Base-by-base conservation (phyloP, 768 basidiomycete species). In the Dentipellis sp. region DNA sequence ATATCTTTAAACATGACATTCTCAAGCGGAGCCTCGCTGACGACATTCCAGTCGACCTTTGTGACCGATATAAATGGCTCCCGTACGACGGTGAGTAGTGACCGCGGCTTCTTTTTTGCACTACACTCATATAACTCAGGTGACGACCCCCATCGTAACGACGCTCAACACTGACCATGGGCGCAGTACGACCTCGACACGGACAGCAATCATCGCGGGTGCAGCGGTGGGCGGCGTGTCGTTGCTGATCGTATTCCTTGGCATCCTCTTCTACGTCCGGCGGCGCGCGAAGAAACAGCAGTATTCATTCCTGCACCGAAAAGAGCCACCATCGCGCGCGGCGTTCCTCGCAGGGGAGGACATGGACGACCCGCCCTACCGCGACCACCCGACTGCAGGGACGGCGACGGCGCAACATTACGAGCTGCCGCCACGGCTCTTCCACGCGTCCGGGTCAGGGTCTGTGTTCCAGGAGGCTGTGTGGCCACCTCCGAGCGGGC, bases 401-500 rank as follows among this genome's bases (percentile, higher is more conserved):
- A 35, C 48, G 4, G 11, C 50, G 16, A 46, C 53, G 9, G 19
- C 16, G 14, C 51, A 17, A 2, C 3, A 4, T 9, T 48, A 40
- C 46, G 40, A 36, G 11, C 19, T 52, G 3, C 58, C 58, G 3
- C 58, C 60, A 6, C 61, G 45, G 1, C 39, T 62, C 5, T 22
- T 58, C 16, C 61, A 56, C 47, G 42, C 56, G 8, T 57, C 59
- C 14, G 61, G 55, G 16, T 55, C 56, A 3, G 61, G 61, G 10
- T 57, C 56, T 9, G 59, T 62, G 50, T 62, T 62, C 52, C 56
- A 60, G 2, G 61, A 62, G 48, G 46, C 51, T 29, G 59, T 62
- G 1, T 62, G 59, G 59, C 61, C 61, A 3, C 61, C 61, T 0
- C 61, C 61, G 1, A 21, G 53, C 3, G 39, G 45, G 4, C 49